phyloP scores from a whole-genome alignment of 176 grass and related monocot species.

The Tillandsia leiboldiana region DNA sequence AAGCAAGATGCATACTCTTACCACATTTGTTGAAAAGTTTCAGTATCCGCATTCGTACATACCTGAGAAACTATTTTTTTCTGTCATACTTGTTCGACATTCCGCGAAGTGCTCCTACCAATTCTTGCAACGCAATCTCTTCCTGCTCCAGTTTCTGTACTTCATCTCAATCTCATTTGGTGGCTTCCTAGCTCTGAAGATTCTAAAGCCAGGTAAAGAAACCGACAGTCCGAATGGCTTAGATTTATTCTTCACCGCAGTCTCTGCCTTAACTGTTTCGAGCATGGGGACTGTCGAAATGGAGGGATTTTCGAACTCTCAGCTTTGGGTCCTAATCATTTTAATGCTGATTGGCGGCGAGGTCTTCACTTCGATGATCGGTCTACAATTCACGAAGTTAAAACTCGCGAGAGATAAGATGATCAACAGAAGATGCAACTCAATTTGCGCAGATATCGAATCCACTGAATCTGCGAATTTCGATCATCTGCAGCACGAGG shows the following conservation, averaged over 20 bases:
- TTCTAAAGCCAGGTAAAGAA: conserved; percentile 26
- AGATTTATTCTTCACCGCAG: conserved; percentile 50
- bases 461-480: conserved; percentile 13
- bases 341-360: conserved; percentile 61
- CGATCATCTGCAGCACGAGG: conserved; percentile 23
- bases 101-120: conserved; percentile 23
- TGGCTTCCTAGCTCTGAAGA: conserved; percentile 48
- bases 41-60: conserved; percentile 16
- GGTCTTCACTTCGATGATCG: conserved; percentile 61
- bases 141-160: conserved; percentile 34
- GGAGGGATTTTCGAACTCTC: conserved; percentile 50
- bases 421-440: conserved; percentile 15
- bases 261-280: conserved; percentile 67
- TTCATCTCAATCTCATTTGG: conserved; percentile 44
- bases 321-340: conserved; percentile 51
- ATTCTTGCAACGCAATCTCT: conserved; percentile 31
- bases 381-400: conserved; percentile 35
- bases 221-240: conserved; percentile 16
- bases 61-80: conserved; percentile 26
- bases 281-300: conserved; percentile 78
- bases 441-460: conserved; percentile 27
- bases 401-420: conserved; percentile 24
- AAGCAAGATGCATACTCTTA: conserved; percentile 16
- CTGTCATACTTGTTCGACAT: conserved; percentile 17
- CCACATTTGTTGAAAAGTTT: conserved; percentile 13